Base-by-base conservation (phyloP, 2,329 filamentous ascomycete genomes). In the Microsporum ferrugineum region DNA sequence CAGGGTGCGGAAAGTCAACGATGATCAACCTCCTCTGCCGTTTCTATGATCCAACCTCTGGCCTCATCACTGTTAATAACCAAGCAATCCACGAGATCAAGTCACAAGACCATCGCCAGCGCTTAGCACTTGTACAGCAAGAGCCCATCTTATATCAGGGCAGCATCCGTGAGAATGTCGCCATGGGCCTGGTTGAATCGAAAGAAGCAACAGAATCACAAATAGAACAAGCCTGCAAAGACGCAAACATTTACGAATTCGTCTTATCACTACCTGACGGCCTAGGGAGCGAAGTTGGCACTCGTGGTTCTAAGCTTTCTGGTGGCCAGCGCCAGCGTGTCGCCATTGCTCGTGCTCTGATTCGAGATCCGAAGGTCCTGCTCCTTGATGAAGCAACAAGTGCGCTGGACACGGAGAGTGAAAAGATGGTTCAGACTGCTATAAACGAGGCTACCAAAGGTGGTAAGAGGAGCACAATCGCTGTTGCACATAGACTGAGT, bases 81-180 rank as follows among this genome's bases (percentile, higher is more conserved):
- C 65, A 88, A 6, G 87, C 90, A 68, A 88, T 89, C 61, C 84
- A 86, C 38, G 85, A 82, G 67, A 82, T 89, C 67, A 81, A 81
- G 57, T 78, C 89, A 0, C 80, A 86, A 63, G 82, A 85, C 61
- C 76, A 91, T n/a, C 81, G 88, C 34, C 84, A 82, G 23, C 79
- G 86, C 0, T 73, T 91, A 2, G 85, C 86, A 57, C 89, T 91
- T 66, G 90, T 91, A 60, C 87, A 88, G 2, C 85, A 89, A 74
- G 87, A 91, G 65, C 87, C 87, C 0, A 86, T 89, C 1, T 79
- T 91, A n/a, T 90, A 91, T 74, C 88, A 85, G 2, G 88, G 88
- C 49, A 89, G 87, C 0, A 77, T 91, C 34, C 80, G 87, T 57
- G 84, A 79, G 62, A 91, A 91, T 68, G 78, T 91, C 10, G 88